A percentile compares a stretch with the other conserved stretches of the same genome.
Evolutionary conservation across 345 rosid species (phyloP).

Genomic region (Arabis hirsuta): DNA sequence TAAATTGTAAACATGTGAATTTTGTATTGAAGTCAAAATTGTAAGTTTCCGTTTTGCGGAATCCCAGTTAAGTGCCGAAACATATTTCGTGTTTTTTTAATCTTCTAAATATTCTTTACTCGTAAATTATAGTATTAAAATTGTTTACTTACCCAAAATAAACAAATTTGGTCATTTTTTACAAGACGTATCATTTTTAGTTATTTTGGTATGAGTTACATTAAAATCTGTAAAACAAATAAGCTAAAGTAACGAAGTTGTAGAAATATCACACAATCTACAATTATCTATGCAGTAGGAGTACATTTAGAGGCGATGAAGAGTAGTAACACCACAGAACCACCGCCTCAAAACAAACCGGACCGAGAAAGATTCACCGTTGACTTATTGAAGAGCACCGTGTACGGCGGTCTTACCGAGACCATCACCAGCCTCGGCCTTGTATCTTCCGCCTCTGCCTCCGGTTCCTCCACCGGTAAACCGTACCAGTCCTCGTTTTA

Average conservation of each 20-base stretch:
- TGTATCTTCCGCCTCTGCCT: slow-evolving; percentile 86
- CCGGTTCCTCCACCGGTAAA: slow-evolving; percentile 77
- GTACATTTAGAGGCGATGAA: background rate
- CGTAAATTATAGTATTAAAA: no score
- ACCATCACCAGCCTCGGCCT: slow-evolving; percentile 77
- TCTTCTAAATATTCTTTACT: no score
- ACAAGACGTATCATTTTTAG: no score
- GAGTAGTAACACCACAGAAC: background rate
- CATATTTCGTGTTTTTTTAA: no score
- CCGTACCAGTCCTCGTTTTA: background rate
- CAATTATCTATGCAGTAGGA: slow-evolving; percentile 10
- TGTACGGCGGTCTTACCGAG: slow-evolving; percentile 86
- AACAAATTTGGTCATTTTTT: no score
- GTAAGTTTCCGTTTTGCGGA: no score
- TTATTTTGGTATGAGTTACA: background rate
- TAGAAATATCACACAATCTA: background rate
- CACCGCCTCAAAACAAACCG: slow-evolving; percentile 18
- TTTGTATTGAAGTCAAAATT: no score
- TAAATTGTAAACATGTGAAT: no score
- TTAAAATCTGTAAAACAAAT: background rate
- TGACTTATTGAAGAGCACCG: slow-evolving; percentile 78
- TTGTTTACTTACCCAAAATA: no score
- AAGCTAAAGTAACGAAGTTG: background rate
- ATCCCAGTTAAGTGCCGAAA: no score
- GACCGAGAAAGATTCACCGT: slow-evolving; percentile 31